These are phyloP conservation scores for Pichia sp. DNA, from an alignment of 1,139 yeast species.

Conservation along the genomic window DNA sequence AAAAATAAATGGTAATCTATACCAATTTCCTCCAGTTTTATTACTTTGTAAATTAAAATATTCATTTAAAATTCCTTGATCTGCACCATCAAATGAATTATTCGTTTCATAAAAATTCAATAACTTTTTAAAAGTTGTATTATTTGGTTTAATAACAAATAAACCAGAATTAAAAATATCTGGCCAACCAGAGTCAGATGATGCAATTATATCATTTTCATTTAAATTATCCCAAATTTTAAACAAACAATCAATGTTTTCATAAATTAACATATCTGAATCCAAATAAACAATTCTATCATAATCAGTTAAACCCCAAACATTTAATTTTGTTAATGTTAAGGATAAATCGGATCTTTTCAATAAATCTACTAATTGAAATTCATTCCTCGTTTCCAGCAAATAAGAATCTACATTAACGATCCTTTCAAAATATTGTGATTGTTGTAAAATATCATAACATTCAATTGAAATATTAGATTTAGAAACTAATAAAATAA, in stretches of 20 bases:
- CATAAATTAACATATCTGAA: constrained; percentile 69
- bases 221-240: constrained; percentile 12
- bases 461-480: constrained; percentile 32
- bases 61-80: constrained; percentile 86
- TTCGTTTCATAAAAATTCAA: constrained; percentile 32
- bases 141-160: constrained; percentile 58
- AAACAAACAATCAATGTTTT: constrained; percentile 38
- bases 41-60: constrained; percentile 41
- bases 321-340: constrained; percentile 66
- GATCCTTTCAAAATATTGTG: constrained; percentile 31
- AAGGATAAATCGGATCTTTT: constrained; percentile 69
- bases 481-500: constrained; percentile 22
- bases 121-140: constrained; percentile 40
- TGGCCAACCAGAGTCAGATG: constrained; percentile 96
- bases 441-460: constrained; percentile 26
- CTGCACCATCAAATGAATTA: constrained; percentile 80
- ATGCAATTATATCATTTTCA: constrained; percentile 48
- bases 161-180: constrained; percentile 92
- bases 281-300: constrained; percentile 69
- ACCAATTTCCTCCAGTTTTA: constrained; percentile 44
- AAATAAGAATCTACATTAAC: constrained; percentile 22
- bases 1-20: constrained; percentile 67
- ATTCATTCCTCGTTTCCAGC: constrained; percentile 18
- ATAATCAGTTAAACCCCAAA: constrained; percentile 57
- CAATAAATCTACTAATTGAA: constrained; percentile 31